Evolutionary conservation across 768 basidiomycete species (phyloP), one percentile per base, ranked within the genome.

Genomic region (Pisolithus sp.): DNA sequence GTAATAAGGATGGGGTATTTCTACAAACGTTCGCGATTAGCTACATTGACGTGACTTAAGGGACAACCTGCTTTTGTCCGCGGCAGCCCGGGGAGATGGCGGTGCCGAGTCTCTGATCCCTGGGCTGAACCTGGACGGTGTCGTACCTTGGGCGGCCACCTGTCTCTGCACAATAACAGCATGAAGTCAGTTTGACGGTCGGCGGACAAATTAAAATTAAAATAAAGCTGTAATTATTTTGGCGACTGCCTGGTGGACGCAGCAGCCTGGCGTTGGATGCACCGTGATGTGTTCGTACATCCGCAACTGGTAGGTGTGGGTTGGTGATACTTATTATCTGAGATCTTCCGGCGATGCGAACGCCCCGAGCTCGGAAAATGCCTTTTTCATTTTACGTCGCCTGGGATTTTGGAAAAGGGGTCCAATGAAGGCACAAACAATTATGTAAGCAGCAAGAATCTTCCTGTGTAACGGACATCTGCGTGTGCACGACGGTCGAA

Each of bases 271-370:
- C 24, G 39, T 38, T 26, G 38, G 18, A 13, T 28, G 28, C 43
- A 31, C 30, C 13, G 36, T 34, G 39, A 47, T 8, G 30, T 38
- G 21, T 34, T 13, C 28, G 37, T 15, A 20, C 37, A 49, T 49
- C 47, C n/a, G 26, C 48, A n/a, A 13, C n/a, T 21, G n/a, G 20
- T 45, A 26, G 26, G 28, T 26, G 43, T n/a, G 43, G 23, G 15
- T 45, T 26, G 15, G 26, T 17, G 43, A n/a, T 7, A 34, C 34
- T 34, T 34, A 17, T 13, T 12, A 68, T 68, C 64, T 67, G 6
- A 67, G 66, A 67, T 67, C 59, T 45, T 62, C 66, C 66, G 66
- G 66, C 55, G 60, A 61, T 66, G 63, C 50, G 46, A 49, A 63
- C 56, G 42, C 66, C 66, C 66, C 66, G 66, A 55, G 63, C 46